Evolutionary conservation across 106 monocot genomes (phyloP).

Genomic region (Phalaenopsis aphrodite): DNA sequence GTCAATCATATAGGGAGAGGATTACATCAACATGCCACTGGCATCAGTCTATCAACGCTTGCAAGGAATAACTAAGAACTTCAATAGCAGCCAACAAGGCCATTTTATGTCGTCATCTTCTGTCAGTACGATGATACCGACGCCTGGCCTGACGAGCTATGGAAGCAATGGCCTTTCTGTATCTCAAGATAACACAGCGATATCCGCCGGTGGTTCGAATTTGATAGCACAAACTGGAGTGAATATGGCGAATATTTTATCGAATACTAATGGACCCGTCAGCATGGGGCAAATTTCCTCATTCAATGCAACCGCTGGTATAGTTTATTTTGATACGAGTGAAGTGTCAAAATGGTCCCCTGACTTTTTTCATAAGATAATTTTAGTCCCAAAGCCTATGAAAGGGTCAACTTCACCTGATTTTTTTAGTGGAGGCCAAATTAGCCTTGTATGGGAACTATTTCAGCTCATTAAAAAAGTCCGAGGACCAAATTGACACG

Average conservation of each 20-base stretch:
- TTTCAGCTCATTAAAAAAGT: too few species aligned
- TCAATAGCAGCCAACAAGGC: slow-evolving; percentile 22
- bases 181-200: slow-evolving; percentile 20
- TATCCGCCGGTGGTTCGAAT: slow-evolving; percentile 18
- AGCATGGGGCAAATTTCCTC: slow-evolving; percentile 26
- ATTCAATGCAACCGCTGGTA: slow-evolving; percentile 35
- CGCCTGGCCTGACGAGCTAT: slow-evolving; percentile 58
- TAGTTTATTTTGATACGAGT: too few species aligned
- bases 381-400: too few species aligned
- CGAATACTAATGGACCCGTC: slow-evolving; percentile 25
- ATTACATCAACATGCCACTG: slow-evolving; percentile 53
- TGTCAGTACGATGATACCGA: slow-evolving; percentile 71
- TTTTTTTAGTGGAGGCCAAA: too few species aligned
- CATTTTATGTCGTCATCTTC: slow-evolving; percentile 42
- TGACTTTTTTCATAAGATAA: too few species aligned
- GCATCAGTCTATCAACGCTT: slow-evolving; percentile 44
- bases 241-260: slow-evolving; percentile 22
- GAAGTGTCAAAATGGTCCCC: too few species aligned
- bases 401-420: too few species aligned
- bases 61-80: slow-evolving; percentile 24
- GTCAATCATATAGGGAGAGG: slow-evolving; percentile 24
- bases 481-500: too few species aligned
- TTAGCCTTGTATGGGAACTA: too few species aligned
- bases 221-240: slow-evolving; percentile 17
- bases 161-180: slow-evolving; percentile 24